phyloP scores from a whole-genome alignment of 208 protist genomes.

The Crithidia sp. region DNA sequence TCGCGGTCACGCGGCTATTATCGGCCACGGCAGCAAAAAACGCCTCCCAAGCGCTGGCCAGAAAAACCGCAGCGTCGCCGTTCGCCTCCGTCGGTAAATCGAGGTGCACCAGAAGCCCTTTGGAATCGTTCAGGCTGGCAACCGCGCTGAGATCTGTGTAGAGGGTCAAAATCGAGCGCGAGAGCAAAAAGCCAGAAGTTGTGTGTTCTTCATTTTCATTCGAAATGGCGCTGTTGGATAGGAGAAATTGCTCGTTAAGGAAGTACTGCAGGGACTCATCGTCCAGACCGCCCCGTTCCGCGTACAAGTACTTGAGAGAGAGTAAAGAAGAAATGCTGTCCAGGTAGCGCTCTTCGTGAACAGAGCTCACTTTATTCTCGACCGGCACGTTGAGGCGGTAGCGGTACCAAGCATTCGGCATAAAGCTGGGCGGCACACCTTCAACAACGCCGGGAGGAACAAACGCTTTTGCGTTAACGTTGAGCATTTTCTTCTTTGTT shows the following conservation, averaged over 20 bases:
- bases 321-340: conserved; percentile 61
- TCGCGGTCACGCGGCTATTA: conserved; percentile 42
- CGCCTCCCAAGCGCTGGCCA: conserved; percentile 60
- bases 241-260: conserved; percentile 47
- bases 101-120: conserved; percentile 62
- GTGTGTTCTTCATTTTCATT: conserved; percentile 21
- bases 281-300: conserved; percentile 46
- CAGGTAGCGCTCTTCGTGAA: conserved; percentile 36
- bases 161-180: conserved; percentile 56
- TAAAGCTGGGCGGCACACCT: conserved; percentile 18
- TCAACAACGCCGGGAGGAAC: conserved; percentile 51
- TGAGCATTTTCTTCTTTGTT: conserved; percentile 50
- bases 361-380: conserved; percentile 31
- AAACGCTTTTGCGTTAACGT: conserved; percentile 84
- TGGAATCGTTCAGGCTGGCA: conserved; percentile 52
- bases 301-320: conserved; percentile 51
- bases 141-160: conserved; percentile 44
- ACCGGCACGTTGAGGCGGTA: conserved; percentile 57
- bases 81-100: conserved; percentile 56
- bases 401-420: conserved; percentile 51
- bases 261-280: conserved; percentile 66
- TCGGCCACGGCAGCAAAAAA: conserved; percentile 56
- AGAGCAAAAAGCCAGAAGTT: conserved; percentile 73
- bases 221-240: conserved; percentile 43
- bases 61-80: conserved; percentile 40